These are phyloP conservation scores for Penicillium fuscoglaucum DNA, from an alignment of 2,329 filamentous ascomycete genomes.

Conservation along the genomic window DNA sequence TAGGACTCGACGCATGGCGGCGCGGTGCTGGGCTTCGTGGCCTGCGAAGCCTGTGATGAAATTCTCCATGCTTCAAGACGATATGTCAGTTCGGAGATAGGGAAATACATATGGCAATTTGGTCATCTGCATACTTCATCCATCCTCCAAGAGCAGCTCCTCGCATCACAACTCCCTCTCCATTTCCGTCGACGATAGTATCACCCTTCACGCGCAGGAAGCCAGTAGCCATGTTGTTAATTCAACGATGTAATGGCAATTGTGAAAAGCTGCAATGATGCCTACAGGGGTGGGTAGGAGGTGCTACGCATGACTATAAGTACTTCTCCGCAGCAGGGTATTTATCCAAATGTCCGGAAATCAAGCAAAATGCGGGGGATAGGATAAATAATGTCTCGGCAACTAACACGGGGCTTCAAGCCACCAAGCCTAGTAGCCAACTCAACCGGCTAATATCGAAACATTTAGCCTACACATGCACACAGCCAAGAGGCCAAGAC, in stretches of 20 bases:
- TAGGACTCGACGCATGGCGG: slow-evolving; percentile 54
- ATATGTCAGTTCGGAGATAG: not conserved
- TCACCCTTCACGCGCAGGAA: slow-evolving; percentile 47
- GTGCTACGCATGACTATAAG: not conserved
- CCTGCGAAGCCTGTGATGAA: slow-evolving; percentile 65
- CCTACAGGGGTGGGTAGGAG: not conserved
- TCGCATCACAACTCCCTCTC: slow-evolving; percentile 50
- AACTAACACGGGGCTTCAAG: not conserved
- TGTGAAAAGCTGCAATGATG: not conserved
- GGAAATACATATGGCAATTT: not conserved
- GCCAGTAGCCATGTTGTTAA: slow-evolving; percentile 32
- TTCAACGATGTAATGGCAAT: slow-evolving; percentile 1
- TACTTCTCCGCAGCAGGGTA: not conserved
- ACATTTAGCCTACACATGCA: slow-evolving; percentile 18
- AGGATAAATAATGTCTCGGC: slow-evolving; percentile 6
- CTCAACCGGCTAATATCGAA: slow-evolving; percentile 13
- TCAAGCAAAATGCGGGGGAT: slow-evolving; percentile 13
- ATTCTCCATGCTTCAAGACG: slow-evolving; percentile 53
- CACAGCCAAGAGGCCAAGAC: not conserved
- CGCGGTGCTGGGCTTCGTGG: slow-evolving; percentile 58
- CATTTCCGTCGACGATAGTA: slow-evolving; percentile 49
- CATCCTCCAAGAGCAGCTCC: slow-evolving; percentile 50
- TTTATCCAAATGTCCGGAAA: not conserved
- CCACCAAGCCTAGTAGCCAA: not conserved
- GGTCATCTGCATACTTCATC: slow-evolving; percentile 39